These are phyloP conservation scores for Uronychia binucleata DNA, from an alignment of 73 alveolate genomes.

Conservation along the genomic window DNA sequence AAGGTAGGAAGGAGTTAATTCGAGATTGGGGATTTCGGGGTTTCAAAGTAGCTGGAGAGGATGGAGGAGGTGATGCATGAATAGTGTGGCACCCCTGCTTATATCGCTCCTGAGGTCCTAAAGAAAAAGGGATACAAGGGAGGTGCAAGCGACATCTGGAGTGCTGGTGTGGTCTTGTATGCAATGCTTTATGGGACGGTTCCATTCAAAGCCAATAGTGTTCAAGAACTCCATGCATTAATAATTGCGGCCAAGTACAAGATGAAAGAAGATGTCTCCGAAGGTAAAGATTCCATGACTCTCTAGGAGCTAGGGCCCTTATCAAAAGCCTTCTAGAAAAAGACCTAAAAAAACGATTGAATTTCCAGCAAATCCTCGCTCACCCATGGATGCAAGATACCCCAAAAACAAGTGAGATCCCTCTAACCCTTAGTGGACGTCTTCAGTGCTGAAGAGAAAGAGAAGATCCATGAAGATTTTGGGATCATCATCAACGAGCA, in stretches of 20 bases:
- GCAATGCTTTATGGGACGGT: conserved; percentile 83
- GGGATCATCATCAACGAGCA: conserved; percentile 27
- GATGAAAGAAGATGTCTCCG: conserved; percentile 67
- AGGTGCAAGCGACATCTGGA: conserved; percentile 76
- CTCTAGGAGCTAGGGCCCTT: conserved; percentile 65
- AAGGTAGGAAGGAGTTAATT: no score
- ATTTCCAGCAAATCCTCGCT: conserved; percentile 59
- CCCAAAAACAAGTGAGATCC: conserved; percentile 1
- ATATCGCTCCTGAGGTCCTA: conserved; percentile 84
- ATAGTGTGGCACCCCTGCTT: conserved; percentile 91
- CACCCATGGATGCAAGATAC: conserved; percentile 83
- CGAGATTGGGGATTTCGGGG: conserved; percentile 96
- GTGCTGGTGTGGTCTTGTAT: conserved; percentile 88
- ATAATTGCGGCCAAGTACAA: conserved; percentile 73
- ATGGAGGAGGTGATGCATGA: conserved; percentile 70
- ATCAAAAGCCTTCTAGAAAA: conserved; percentile 56
- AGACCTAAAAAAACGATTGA: conserved; percentile 72
- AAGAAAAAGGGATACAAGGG: conserved; percentile 76
- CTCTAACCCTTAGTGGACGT: conserved; percentile 7
- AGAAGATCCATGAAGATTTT: conserved; percentile 23
- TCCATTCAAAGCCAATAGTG: conserved; percentile 82
- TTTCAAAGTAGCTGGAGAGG: conserved; percentile 71
- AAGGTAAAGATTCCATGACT: conserved; percentile 27
- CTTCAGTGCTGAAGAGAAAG: conserved; percentile 37
- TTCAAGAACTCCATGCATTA: conserved; percentile 65